Conservation (phyloP, 2,329 filamentous ascomycete genomes). For the Colletotrichum navitas region DNA sequence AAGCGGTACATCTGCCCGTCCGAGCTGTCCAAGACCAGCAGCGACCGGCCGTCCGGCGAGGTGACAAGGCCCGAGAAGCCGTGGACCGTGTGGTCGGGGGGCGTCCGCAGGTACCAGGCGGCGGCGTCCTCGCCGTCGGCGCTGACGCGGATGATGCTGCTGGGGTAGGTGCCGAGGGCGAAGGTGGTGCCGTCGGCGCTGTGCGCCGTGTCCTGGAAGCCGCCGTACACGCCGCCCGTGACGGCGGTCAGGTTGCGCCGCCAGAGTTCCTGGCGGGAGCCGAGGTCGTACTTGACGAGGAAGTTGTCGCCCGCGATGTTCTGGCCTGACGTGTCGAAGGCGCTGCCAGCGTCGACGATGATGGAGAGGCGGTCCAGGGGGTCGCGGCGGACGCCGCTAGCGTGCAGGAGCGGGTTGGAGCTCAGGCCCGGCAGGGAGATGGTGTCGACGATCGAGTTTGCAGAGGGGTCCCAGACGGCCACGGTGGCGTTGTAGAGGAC, state of each 20-base stretch:
- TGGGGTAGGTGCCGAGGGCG: slow-evolving; percentile 54
- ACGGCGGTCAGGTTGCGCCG: slow-evolving; percentile 50
- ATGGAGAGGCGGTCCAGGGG: slow-evolving; percentile 51
- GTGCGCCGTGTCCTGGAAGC: slow-evolving; percentile 56
- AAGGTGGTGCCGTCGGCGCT: slow-evolving; percentile 53
- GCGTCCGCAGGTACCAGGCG: slow-evolving; percentile 51
- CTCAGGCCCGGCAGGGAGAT: slow-evolving; percentile 50
- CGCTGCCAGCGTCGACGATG: slow-evolving; percentile 51
- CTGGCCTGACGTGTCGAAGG: slow-evolving; percentile 52
- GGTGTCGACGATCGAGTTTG: slow-evolving; percentile 44
- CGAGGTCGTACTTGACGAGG: slow-evolving; percentile 52
- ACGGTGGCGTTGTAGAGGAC: slow-evolving; percentile 52
- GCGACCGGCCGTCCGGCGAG: slow-evolving; percentile 37
- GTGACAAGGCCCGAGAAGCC: slow-evolving; percentile 36
- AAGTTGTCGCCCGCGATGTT: slow-evolving; percentile 54
- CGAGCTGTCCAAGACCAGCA: slow-evolving; percentile 50
- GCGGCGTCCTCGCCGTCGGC: slow-evolving; percentile 46
- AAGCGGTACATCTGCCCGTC: slow-evolving; percentile 53
- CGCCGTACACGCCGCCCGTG: slow-evolving; percentile 50
- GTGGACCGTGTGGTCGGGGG: slow-evolving; percentile 46
- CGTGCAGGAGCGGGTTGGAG: slow-evolving; percentile 47
- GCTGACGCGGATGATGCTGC: slow-evolving; percentile 52
- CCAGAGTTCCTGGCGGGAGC: slow-evolving; percentile 48
- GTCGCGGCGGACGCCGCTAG: slow-evolving; percentile 54
- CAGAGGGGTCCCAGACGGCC: slow-evolving; percentile 50